These are phyloP conservation scores for Kokia cookei DNA, from an alignment of 441 rosid genomes.

Conservation along the genomic window DNA sequence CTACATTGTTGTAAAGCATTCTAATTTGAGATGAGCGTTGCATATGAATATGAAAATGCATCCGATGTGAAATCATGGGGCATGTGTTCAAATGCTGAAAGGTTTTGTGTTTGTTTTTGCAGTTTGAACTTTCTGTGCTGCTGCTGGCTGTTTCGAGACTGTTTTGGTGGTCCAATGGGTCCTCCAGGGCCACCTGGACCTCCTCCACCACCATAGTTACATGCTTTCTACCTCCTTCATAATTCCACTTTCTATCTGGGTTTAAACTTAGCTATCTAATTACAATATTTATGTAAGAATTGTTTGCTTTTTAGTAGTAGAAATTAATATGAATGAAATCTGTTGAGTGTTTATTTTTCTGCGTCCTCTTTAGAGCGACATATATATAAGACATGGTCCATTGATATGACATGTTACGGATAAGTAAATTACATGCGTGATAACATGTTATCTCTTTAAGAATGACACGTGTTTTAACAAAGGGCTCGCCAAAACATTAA, in stretches of 20 bases:
- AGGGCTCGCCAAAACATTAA: too few species aligned
- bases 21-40: too few species aligned
- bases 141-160: slow-evolving; percentile 55
- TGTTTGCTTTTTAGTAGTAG: neutral
- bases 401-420: too few species aligned
- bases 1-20: neutral
- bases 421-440: too few species aligned
- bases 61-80: neutral
- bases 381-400: too few species aligned
- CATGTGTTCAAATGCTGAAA: too few species aligned
- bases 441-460: too few species aligned
- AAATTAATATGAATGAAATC: neutral
- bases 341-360: too few species aligned
- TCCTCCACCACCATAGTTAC: slow-evolving; percentile 9
- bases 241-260: neutral
- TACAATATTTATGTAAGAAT: neutral
- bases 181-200: slow-evolving; percentile 30
- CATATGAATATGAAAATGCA: too few species aligned
- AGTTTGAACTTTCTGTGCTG: slow-evolving; percentile 46
- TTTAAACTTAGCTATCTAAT: neutral
- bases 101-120: slow-evolving; percentile 12
- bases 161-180: slow-evolving; percentile 41
- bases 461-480: too few species aligned
- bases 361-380: too few species aligned
- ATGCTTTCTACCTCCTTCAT: neutral